These are phyloP conservation scores for Trypanosoma conorhini DNA, from an alignment of 208 protist genomes.

Conservation along the genomic window DNA sequence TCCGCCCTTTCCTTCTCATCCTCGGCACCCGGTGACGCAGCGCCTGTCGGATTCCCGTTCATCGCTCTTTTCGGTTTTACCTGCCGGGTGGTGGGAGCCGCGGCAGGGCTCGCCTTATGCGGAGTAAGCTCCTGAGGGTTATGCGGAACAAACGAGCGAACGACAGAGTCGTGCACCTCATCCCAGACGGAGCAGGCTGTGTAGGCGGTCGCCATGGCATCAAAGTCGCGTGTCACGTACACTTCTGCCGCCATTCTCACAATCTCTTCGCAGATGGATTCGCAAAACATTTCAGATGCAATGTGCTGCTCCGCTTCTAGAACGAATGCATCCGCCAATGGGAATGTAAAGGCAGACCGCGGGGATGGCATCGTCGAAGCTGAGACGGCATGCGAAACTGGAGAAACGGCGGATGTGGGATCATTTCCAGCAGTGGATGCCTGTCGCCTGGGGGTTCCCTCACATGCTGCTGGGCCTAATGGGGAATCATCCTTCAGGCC, in stretches of 20 bases:
- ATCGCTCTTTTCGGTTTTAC: background rate
- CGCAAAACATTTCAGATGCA: constrained; percentile 57
- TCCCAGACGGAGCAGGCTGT: constrained; percentile 77
- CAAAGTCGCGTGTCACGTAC: constrained; percentile 58
- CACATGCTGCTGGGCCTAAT: background rate
- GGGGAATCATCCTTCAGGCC: background rate
- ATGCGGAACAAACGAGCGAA: constrained; percentile 54
- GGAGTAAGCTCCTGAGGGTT: constrained; percentile 25
- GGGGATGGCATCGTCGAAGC: background rate
- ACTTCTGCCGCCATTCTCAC: constrained; percentile 47
- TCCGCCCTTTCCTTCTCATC: background rate
- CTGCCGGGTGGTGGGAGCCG: constrained; percentile 13
- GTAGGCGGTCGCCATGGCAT: constrained; percentile 60
- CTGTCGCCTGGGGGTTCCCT: background rate
- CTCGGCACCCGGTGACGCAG: background rate
- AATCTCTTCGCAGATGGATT: constrained; percentile 63
- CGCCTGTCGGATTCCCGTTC: background rate
- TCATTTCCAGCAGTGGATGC: background rate
- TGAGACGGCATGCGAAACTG: background rate
- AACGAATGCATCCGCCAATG: constrained; percentile 35
- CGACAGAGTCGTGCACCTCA: constrained; percentile 58
- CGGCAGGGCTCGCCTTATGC: background rate
- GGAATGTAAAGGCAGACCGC: constrained; percentile 18
- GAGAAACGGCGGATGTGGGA: background rate
- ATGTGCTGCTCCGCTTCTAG: constrained; percentile 28